Base-by-base conservation (phyloP, 2,329 filamentous ascomycete genomes). In the Trichoderma guizhouense region DNA sequence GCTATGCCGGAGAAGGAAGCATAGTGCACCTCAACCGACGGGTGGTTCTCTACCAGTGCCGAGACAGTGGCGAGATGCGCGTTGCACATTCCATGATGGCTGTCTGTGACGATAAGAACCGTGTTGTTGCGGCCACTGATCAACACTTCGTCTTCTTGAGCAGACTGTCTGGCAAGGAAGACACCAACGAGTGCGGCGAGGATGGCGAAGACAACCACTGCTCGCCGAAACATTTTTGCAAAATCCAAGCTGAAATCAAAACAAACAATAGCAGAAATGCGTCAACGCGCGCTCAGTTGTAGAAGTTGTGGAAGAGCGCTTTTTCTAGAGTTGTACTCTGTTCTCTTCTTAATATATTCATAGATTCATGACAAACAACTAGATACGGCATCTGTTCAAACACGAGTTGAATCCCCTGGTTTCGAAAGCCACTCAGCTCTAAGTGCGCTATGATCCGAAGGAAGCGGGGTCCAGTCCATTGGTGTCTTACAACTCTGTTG, bases 41-140 rank as follows among this genome's bases (percentile, higher is more conserved):
- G 76, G 21, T 81, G 74, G 3, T 78, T 75, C 21, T 82, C 80
- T 1, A 82, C 63, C 7, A 83, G 72, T 0, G 81, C 78, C 1
- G 77, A 77, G n/a, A 75, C 74, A 3, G 81, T 81, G 4, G 81
- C 80, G 7, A 83, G 72, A 65, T 80, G 79, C 18, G 81, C 81
- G 60, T 83, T 83, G 8, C 78, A 79, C 11, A 81, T 74, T 32
- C 82, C 81, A 64, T 77, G 76, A 9, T 81, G 78, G 9, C 74
- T 73, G 71, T 79, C 79, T 24, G 77, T 76, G 47, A 82, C 60
- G 71, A 83, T 79, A 11, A 83, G 78, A 15, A 81, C 76, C 2
- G 79, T 80, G 58, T 79, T 79, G 64, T 79, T 78, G 9, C 69
- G 69, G 34, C 75, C 76, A 7, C 21, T 47, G 34, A 74, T 24